phyloP scores from a whole-genome alignment of 2,329 filamentous ascomycete genomes.

The Pyricularia grisea region DNA sequence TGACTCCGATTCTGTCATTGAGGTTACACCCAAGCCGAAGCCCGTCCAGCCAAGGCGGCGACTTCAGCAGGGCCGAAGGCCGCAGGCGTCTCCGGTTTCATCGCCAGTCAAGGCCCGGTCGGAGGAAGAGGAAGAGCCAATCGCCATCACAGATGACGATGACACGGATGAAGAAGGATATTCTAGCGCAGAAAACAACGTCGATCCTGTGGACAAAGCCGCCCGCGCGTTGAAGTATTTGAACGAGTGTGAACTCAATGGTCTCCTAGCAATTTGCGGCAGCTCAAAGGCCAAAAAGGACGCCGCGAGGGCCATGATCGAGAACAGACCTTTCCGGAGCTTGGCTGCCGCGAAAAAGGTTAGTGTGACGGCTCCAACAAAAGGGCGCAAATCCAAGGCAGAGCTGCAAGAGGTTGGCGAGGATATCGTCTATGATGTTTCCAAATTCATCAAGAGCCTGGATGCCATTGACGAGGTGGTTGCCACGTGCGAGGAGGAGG shows the following conservation, averaged over 20 bases:
- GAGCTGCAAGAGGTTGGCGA: constrained; percentile 41
- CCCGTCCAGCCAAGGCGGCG: constrained; percentile 12
- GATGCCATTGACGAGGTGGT: constrained; percentile 78
- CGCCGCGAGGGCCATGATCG: constrained; percentile 59
- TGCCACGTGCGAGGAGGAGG: constrained; percentile 62
- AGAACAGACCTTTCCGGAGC: constrained; percentile 62
- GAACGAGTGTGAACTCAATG: constrained; percentile 66
- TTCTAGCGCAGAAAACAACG: constrained; percentile 20
- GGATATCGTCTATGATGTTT: constrained; percentile 38
- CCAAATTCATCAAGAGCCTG: constrained; percentile 72
- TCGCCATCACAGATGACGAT: constrained; percentile 24
- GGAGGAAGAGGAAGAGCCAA: constrained; percentile 11
- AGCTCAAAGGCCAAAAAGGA: constrained; percentile 54
- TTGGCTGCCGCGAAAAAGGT: constrained; percentile 60
- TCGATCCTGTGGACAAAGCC: constrained; percentile 30
- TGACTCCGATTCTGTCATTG: not conserved
- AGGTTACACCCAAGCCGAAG: not conserved
- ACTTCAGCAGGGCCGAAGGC: constrained; percentile 17
- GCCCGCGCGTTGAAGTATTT: constrained; percentile 63
- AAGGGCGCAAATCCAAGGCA: constrained; percentile 19
- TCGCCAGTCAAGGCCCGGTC: not conserved
- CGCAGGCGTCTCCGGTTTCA: constrained; percentile 4
- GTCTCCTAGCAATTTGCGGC: constrained; percentile 69
- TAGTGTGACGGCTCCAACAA: constrained; percentile 35
- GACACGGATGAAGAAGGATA: constrained; percentile 9